Conservation (phyloP, 495 filamentous ascomycete genomes). For the Penicillium fimorum region DNA sequence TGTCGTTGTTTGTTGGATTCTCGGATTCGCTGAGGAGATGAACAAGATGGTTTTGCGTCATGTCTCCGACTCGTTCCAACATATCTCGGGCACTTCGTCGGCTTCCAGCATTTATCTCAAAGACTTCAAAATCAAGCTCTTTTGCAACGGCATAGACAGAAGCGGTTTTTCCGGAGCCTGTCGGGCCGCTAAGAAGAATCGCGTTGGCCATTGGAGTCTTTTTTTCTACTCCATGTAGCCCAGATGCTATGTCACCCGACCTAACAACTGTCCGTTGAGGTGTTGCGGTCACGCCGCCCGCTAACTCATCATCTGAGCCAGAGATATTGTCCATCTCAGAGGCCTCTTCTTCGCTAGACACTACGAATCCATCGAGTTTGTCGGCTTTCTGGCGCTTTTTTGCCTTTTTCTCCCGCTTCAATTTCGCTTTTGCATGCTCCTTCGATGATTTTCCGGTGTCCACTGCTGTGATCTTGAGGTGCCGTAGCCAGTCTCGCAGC, state of each 20-base stretch:
- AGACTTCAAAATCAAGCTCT: slow-evolving; percentile 90
- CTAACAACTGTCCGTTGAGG: slow-evolving; percentile 65
- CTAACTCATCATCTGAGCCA: slow-evolving; percentile 59
- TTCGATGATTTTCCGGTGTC: slow-evolving; percentile 55
- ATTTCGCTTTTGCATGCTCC: slow-evolving; percentile 43
- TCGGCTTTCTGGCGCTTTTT: slow-evolving; percentile 68
- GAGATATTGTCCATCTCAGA: slow-evolving; percentile 71
- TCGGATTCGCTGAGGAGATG: slow-evolving; percentile 44
- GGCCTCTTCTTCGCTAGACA: slow-evolving; percentile 79
- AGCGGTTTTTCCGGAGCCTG: slow-evolving; percentile 91
- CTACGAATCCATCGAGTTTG: slow-evolving; percentile 79
- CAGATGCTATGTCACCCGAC: slow-evolving; percentile 46
- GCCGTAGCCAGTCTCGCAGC: slow-evolving; percentile 81
- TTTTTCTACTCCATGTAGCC: slow-evolving; percentile 39
- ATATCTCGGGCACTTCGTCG: slow-evolving; percentile 87
- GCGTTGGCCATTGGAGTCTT: slow-evolving; percentile 54
- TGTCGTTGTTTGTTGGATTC: slow-evolving; percentile 23
- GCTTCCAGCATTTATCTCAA: slow-evolving; percentile 85
- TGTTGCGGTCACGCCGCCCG: slow-evolving; percentile 36
- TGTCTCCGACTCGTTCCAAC: slow-evolving; percentile 88
- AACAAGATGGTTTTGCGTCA: slow-evolving; percentile 93
- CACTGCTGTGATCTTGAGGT: slow-evolving; percentile 69
- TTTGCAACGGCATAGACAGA: slow-evolving; percentile 92
- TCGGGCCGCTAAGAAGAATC: slow-evolving; percentile 83
- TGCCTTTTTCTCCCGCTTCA: slow-evolving; percentile 45